Percentiles rank a stretch among this genome's conserved stretches.
Evolutionary conservation across 768 basidiomycete genomes (phyloP).

Genomic region (Candolleomyces aberdarensis): DNA sequence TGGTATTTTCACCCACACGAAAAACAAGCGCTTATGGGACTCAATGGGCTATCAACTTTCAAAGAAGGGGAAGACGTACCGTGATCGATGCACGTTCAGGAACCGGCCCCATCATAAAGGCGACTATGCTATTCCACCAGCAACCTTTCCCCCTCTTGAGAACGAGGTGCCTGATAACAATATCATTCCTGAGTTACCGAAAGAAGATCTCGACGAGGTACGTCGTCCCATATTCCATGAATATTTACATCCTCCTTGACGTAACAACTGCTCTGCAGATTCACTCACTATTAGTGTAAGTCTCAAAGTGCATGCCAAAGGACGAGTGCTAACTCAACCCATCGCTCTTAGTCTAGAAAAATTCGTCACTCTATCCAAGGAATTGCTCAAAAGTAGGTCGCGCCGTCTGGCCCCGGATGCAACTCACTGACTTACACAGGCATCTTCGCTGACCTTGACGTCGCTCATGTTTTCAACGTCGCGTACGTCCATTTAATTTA

Average conservation of each 20-base stretch:
- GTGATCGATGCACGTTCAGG: constrained; percentile 43
- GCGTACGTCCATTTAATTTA: constrained; percentile 13
- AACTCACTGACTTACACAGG: too few relatives aligned
- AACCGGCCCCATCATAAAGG: constrained; percentile 34
- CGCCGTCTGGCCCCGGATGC: too few relatives aligned
- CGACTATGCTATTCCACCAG: constrained; percentile 43
- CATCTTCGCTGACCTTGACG: too few relatives aligned
- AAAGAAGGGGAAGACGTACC: too few relatives aligned
- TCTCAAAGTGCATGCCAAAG: neutral
- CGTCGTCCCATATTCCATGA: constrained; percentile 2
- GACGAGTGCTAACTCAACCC: neutral
- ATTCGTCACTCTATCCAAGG: too few relatives aligned
- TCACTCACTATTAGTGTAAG: too few relatives aligned
- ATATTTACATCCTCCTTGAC: too few relatives aligned
- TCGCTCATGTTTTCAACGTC: too few relatives aligned
- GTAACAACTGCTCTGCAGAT: constrained; percentile 18
- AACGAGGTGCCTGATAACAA: constrained; percentile 15
- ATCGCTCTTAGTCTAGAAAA: constrained; percentile 33
- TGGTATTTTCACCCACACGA: constrained; percentile 38
- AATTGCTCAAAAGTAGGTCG: too few relatives aligned
- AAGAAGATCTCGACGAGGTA: constrained; percentile 50
- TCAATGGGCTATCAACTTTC: too few relatives aligned
- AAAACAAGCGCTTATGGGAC: constrained; percentile 37
- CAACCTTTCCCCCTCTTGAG: constrained; percentile 42
- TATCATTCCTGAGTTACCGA: constrained; percentile 30